Percentiles rank a stretch among this genome's conserved stretches.
Evolutionary conservation across 1,284 basidiomycete species (phyloP).

Genomic region (Naganishia sp.): DNA sequence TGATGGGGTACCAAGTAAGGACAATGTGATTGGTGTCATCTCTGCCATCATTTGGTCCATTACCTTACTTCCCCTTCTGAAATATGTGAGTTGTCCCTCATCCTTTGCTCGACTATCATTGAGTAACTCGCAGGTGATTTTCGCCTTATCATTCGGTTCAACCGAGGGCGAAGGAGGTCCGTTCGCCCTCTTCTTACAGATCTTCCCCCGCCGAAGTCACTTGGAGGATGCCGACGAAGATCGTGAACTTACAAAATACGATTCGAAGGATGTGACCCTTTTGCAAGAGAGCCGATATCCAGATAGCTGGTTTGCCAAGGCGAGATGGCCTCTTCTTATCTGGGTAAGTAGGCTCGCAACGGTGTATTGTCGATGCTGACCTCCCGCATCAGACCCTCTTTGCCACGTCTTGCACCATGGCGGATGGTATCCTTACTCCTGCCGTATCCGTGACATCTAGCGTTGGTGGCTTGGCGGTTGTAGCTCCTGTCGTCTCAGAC

Average conservation of each 20-base stretch:
- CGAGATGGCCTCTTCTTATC: conserved; percentile 59
- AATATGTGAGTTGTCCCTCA: conserved; percentile 60
- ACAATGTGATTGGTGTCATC: conserved; percentile 65
- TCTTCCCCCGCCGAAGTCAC: conserved; percentile 58
- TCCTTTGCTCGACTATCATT: not conserved
- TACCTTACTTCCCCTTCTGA: conserved; percentile 63
- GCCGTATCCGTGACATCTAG: conserved; percentile 69
- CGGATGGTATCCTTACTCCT: conserved; percentile 62
- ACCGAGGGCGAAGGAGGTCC: conserved; percentile 66
- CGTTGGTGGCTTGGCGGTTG: conserved; percentile 66
- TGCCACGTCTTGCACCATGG: conserved; percentile 62
- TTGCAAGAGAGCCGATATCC: not conserved
- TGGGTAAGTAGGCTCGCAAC: conserved; percentile 55
- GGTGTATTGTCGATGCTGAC: not conserved
- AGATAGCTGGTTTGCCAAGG: conserved; percentile 35
- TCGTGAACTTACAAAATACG: conserved; percentile 59
- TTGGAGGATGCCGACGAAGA: conserved; percentile 58
- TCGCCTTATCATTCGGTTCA: conserved; percentile 64
- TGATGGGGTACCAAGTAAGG: conserved; percentile 57
- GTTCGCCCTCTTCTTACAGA: conserved; percentile 65
- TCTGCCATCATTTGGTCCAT: conserved; percentile 67
- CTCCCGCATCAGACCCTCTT: conserved; percentile 44
- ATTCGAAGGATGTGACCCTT: conserved; percentile 22
- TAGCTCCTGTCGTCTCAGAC: conserved; percentile 57
- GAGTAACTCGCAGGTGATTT: conserved; percentile 48